A percentile compares a stretch with the other conserved stretches of the same genome.
phyloP scores from a whole-genome alignment of 2,329 filamentous ascomycete genomes.

The Colletotrichum noveboracense region DNA sequence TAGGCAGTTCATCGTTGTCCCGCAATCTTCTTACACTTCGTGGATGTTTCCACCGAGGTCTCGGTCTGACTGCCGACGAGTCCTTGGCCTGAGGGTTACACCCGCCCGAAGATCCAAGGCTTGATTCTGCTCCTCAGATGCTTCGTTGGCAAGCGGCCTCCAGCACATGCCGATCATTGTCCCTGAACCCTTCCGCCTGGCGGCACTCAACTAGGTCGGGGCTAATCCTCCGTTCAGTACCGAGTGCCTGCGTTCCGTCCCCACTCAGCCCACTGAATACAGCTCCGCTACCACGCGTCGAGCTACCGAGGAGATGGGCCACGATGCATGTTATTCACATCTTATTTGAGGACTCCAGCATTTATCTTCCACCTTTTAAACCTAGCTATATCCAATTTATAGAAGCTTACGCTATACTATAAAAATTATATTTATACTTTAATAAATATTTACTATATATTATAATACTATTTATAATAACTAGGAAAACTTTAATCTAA shows the following conservation, averaged over 20 bases:
- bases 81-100: not conserved
- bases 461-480: too few relatives aligned
- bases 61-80: not conserved
- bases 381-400: too few relatives aligned
- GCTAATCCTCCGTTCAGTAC: not conserved
- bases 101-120: not conserved
- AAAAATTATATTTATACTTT: too few relatives aligned
- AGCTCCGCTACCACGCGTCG: not conserved
- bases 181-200: not conserved
- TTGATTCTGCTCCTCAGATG: not conserved
- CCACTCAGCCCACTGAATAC: not conserved
- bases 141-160: not conserved
- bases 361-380: too few relatives aligned
- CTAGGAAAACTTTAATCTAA: too few relatives aligned
- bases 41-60: not conserved
- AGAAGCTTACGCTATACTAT: too few relatives aligned
- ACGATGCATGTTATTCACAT: not conserved
- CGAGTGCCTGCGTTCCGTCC: not conserved
- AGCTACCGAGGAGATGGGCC: not conserved
- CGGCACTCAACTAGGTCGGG: not conserved
- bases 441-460: too few relatives aligned
- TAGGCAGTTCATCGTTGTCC: not conserved
- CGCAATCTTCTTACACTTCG: not conserved
- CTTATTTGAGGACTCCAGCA: conserved; percentile 17
- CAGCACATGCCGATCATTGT: not conserved